These are phyloP conservation scores for Gloeostereum incarnatum DNA, from an alignment of 768 basidiomycete species.

Conservation along the genomic window DNA sequence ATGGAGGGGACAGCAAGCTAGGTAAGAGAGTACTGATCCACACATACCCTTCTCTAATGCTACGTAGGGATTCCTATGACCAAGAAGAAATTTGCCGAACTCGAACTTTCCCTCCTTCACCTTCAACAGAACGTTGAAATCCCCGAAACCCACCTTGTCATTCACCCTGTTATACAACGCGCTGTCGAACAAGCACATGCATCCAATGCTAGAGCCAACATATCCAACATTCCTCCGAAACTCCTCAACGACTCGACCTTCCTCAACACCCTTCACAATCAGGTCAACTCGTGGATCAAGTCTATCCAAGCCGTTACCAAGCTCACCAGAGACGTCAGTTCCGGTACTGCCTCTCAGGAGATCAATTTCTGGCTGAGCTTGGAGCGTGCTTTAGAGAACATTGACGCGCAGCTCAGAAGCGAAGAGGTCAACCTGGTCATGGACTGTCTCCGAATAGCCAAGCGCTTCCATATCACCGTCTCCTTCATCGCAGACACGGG, in stretches of 20 bases:
- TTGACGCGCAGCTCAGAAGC: constrained; percentile 84
- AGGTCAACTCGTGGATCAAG: constrained; percentile 98
- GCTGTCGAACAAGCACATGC: constrained; percentile 73
- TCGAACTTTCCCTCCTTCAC: constrained; percentile 89
- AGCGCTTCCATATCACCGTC: constrained; percentile 94
- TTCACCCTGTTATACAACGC: constrained; percentile 83
- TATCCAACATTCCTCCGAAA: constrained; percentile 64
- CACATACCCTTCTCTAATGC: no score
- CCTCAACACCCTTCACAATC: constrained; percentile 85
- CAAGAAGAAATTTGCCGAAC: constrained; percentile 98
- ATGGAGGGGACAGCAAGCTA: constrained; percentile 64
- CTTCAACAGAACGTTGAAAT: constrained; percentile 99
- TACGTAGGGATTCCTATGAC: constrained; percentile 99
- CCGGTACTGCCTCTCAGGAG: constrained; percentile 95
- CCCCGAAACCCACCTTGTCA: constrained; percentile 87
- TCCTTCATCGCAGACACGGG: constrained; percentile 98
- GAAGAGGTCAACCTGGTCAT: constrained; percentile 91
- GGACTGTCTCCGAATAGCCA: constrained; percentile 92
- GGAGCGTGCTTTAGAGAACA: constrained; percentile 88
- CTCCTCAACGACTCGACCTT: constrained; percentile 83
- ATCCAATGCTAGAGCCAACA: constrained; percentile 54
- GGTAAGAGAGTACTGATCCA: no score
- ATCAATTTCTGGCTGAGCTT: constrained; percentile 99
- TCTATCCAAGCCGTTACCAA: constrained; percentile 96
- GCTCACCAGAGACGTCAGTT: constrained; percentile 85